Base-by-base conservation (phyloP, 1,139 yeast genomes). In the Zhuliangozyma blackwelliae region DNA sequence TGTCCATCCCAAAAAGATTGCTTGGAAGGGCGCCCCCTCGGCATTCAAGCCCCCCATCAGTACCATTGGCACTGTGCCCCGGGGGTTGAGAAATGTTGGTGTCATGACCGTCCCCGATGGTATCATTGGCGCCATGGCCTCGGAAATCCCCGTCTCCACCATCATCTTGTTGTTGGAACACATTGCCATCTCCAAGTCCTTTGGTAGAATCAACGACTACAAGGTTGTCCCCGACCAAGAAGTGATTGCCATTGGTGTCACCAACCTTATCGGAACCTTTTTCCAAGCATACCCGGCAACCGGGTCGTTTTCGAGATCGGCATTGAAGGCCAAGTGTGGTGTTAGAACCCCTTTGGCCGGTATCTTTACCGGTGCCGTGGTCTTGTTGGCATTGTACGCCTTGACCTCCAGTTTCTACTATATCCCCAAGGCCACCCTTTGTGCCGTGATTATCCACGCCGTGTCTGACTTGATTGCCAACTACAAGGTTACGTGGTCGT, bases 231-330 rank as follows among this genome's bases (percentile, higher is more conserved):
- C 97, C 33, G 90, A 90, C 63, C 97, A 90, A 66, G 97, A 90
- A 59, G 75, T 90, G 44, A 77, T 90, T 55, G 97, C 97, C 29
- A 90, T 90, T 62, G 97, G 97, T 55, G 85, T 85, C 32, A 84
- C 92, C 40, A 90, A 90, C 63, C 70, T 89, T 57, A 73, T 90
- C 50, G 97, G 97, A 49, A 86, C 96, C 21, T 87, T 89, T 55
- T 90, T 90, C 72, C 74, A 79, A 52, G 96, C 97, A 8, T 90
- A 90, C 58, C 97, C 97, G 11, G 90, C 96, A 9, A 90, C 97
- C 9, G 97, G 97, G 37, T 90, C 97, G 2, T 90, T 90, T 61
- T 86, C 96, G 16, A 81, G 97, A 68, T 84, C 96, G 33, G 97
- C 97, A 10, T 74, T 90, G 53, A 89, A 90, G 63, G 85, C 95